Evolutionary conservation across 2,329 filamentous ascomycete species (phyloP), one percentile per base, ranked within the genome.

Genomic region (Hypoxylon sp.): DNA sequence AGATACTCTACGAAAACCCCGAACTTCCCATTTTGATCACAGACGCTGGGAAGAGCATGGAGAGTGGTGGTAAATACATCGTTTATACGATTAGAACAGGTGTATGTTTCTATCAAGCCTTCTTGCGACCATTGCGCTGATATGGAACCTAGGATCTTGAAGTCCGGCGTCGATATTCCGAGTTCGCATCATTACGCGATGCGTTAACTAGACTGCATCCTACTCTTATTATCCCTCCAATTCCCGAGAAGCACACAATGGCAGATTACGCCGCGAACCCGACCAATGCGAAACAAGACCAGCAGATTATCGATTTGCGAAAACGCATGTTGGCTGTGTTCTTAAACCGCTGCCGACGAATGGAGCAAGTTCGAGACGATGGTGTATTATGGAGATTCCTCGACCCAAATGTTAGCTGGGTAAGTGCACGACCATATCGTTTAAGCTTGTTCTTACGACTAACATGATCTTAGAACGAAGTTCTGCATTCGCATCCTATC

Each of bases 241-340:
- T 99, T 76, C 96, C 96, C 22, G 97, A 99, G 82, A 99, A 99
- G 81, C 96, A 99, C 80, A 96, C 94, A 50, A 97, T 99, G 92
- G 95, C 95, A 68, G 96, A 99, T 80, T 99, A 99, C 78, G 96
- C 96, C 14, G 94, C 97, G 29, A 98, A 97, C 75, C 96, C 97
- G 1, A 99, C 96, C 39, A 98, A 95, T 76, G 97, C 97, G 17
- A 99, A 98, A 80, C 95, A 99, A 80, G 97, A 99, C 78, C 91
- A 94, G 64, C 93, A 95, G 67, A 99, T 98, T 50, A 99, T 99
- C 71, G 96, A 99, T 78, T 84, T 98, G 72, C 89, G 96, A 66
- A 98, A 98, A 84, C 92, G 96, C 75, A 99, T 99, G 96, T 81
- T 99, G 59, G 92, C 92, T 3, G 96, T 98, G 0, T 99, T 99